phyloP scores from a whole-genome alignment of 495 filamentous ascomycete species.

The Annulohypoxylon moriforme region DNA sequence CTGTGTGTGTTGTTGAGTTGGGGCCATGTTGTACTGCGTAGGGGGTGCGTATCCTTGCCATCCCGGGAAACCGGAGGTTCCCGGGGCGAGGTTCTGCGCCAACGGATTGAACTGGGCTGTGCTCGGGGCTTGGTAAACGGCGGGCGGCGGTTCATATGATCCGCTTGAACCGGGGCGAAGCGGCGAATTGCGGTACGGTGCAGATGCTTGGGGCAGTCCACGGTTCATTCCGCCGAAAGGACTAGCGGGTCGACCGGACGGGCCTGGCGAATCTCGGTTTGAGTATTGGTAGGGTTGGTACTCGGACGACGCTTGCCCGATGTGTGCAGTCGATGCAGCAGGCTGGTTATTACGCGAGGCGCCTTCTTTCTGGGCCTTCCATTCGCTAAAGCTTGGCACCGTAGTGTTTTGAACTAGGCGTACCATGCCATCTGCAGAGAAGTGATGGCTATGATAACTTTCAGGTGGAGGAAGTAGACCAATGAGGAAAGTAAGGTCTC shows the following conservation, averaged over 20 bases:
- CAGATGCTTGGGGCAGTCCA: conserved; percentile 44
- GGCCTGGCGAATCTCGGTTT: conserved; percentile 54
- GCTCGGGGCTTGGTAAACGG: conserved; percentile 44
- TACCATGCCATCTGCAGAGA: conserved; percentile 78
- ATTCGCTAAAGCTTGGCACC: conserved; percentile 68
- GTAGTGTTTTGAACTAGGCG: conserved; percentile 74
- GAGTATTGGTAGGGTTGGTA: conserved; percentile 48
- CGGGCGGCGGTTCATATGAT: conserved; percentile 59
- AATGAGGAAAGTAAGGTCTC: conserved; percentile 82
- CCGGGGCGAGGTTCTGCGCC: conserved; percentile 26
- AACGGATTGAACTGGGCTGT: conserved; percentile 42
- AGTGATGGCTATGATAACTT: conserved; percentile 70
- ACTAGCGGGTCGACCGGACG: conserved; percentile 53
- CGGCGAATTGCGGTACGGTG: conserved; percentile 57
- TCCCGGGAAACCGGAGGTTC: conserved; percentile 32
- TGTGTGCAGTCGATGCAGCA: conserved; percentile 46
- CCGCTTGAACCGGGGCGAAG: conserved; percentile 57
- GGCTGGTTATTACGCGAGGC: conserved; percentile 24
- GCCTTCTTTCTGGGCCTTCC: conserved; percentile 46
- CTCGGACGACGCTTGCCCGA: conserved; percentile 52
- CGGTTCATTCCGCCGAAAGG: conserved; percentile 49
- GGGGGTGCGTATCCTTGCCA: conserved; percentile 39
- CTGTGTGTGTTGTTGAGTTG: conserved; percentile 32
- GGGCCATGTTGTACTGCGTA: conserved; percentile 11
- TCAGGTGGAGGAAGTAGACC: conserved; percentile 83